A percentile compares a stretch with the other conserved stretches of the same genome.
phyloP scores from a whole-genome alignment of 192 early-diverging fungal species.

The Mortierella alpina region DNA sequence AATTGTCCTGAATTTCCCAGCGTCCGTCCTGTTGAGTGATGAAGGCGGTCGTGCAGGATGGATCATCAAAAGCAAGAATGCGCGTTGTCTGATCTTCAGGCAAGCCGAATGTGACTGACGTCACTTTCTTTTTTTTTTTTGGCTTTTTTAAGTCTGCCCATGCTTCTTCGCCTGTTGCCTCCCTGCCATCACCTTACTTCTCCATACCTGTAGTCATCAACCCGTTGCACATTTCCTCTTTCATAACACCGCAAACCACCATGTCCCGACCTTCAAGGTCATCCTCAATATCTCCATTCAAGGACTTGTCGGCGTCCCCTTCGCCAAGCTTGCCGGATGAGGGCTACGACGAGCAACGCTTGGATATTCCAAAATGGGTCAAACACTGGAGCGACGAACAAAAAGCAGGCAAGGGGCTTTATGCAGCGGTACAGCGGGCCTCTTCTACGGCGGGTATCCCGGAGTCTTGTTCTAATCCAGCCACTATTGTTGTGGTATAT shows the following conservation, averaged over 20 bases:
- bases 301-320: conserved; percentile 7
- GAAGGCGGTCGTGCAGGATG: too few species aligned
- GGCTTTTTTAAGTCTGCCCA: too few species aligned
- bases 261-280: conserved; percentile 37
- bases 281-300: conserved; percentile 22
- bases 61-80: too few species aligned
- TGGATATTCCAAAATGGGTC: conserved; percentile 57
- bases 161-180: too few species aligned
- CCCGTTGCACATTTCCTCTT: background rate
- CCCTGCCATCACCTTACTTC: too few species aligned
- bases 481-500: background rate
- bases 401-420: conserved; percentile 40
- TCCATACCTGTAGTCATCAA: background rate
- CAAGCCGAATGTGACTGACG: too few species aligned
- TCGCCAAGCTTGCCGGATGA: conserved; percentile 43
- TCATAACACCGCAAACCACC: background rate
- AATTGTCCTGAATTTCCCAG: background rate
- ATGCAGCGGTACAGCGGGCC: background rate
- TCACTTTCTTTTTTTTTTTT: too few species aligned
- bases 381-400: conserved; percentile 60
- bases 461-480: background rate
- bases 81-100: too few species aligned
- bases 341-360: conserved; percentile 54
- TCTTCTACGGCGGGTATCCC: background rate
- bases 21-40: too few species aligned